phyloP scores from a whole-genome alignment of 768 basidiomycete genomes.

The Mycena amicta region DNA sequence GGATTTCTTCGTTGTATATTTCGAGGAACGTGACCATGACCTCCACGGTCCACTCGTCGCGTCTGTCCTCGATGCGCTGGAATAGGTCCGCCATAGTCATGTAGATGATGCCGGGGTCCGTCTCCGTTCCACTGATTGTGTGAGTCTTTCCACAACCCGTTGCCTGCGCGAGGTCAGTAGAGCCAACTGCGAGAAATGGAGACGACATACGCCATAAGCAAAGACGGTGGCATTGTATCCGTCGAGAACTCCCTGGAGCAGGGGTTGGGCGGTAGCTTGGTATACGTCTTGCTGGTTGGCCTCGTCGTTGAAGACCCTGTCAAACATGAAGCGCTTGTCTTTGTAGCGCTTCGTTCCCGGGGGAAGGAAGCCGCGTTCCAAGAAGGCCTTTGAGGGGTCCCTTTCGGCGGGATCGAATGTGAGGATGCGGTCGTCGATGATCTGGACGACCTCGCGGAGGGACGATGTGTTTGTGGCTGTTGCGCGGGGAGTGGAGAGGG shows the following conservation, averaged over 20 bases:
- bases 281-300: constrained; percentile 87
- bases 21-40: constrained; percentile 95
- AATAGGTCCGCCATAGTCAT: constrained; percentile 97
- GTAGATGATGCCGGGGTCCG: constrained; percentile 92
- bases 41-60: constrained; percentile 82
- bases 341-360: constrained; percentile 93
- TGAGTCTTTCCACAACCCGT: constrained; percentile 99
- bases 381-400: constrained; percentile 76
- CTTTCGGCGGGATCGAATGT: constrained; percentile 96
- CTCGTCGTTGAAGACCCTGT: constrained; percentile 84
- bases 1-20: constrained; percentile 99
- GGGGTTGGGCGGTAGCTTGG: constrained; percentile 79
- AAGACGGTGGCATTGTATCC: constrained; percentile 98
- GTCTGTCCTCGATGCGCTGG: constrained; percentile 85
- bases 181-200: constrained; percentile 6
- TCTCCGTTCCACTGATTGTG: constrained; percentile 91
- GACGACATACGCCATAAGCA: constrained; percentile 87
- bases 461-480: constrained; percentile 56
- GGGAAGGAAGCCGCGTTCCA: constrained; percentile 82
- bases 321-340: constrained; percentile 96
- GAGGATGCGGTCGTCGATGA: constrained; percentile 91
- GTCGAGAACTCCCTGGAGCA: constrained; percentile 83
- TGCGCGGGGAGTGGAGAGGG: constrained; percentile 69
- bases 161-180: constrained; percentile 56
- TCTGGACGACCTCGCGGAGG: constrained; percentile 79